Conservation (phyloP, 805 yeast species). For the Cyberlindnera japonica region DNA sequence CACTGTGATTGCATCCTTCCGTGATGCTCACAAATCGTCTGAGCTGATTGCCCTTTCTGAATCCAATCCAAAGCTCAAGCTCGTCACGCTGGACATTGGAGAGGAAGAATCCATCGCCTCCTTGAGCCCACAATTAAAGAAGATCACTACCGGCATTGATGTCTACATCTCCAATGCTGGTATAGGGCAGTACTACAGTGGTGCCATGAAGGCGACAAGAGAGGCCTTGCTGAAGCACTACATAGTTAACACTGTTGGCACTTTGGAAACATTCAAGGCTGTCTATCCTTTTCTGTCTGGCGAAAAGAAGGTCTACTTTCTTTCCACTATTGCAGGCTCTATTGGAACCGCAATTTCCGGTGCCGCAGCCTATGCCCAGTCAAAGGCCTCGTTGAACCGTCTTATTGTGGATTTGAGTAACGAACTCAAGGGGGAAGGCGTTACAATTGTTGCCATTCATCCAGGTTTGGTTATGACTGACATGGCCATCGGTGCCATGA, state of each 20-base stretch:
- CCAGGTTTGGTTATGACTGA: constrained; percentile 38
- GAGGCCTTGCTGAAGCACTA: constrained; percentile 5
- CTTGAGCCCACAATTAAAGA: constrained; percentile 7
- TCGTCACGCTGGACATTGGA: constrained; percentile 8
- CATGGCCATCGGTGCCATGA: constrained; percentile 4
- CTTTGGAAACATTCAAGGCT: constrained; percentile 4
- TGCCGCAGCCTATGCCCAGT: constrained; percentile 26
- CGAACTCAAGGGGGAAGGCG: constrained; percentile 27
- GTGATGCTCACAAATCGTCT: neutral
- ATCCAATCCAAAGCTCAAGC: constrained; percentile 1
- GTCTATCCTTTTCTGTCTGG: constrained; percentile 18
- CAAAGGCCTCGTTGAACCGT: neutral
- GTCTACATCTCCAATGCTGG: constrained; percentile 14
- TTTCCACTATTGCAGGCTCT: constrained; percentile 29
- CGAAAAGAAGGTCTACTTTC: constrained; percentile 26
- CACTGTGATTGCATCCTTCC: constrained; percentile 3
- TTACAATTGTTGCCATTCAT: constrained; percentile 30
- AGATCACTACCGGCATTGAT: constrained; percentile 12
- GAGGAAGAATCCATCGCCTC: constrained; percentile 5
- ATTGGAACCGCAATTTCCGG: constrained; percentile 25
- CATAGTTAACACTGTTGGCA: constrained; percentile 7
- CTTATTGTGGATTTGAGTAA: constrained; percentile 22
- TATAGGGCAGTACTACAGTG: neutral
- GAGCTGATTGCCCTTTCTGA: constrained; percentile 3
- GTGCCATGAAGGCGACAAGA: neutral